Conservation (phyloP, 305 asterid species). For the Plantago lanceolata region DNA sequence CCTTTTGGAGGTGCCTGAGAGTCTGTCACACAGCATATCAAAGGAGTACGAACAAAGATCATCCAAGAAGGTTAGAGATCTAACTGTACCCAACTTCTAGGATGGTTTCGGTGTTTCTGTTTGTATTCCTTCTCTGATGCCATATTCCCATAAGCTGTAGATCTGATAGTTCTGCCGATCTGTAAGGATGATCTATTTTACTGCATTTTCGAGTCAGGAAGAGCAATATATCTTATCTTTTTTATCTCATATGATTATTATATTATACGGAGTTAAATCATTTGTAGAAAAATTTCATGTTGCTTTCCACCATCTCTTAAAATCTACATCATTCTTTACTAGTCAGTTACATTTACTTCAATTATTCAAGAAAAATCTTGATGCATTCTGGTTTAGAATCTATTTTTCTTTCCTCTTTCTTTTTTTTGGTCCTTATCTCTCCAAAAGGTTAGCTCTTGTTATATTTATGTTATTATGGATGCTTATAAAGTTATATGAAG, state of each 20-base stretch:
- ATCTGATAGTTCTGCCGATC: background rate
- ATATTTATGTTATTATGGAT: background rate
- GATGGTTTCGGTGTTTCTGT: constrained; percentile 6
- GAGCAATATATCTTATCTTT: background rate
- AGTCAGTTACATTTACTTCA: background rate
- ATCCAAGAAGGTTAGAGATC: constrained; percentile 70
- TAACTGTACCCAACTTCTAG: constrained; percentile 9
- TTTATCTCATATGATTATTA: background rate
- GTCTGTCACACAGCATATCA: constrained; percentile 59
- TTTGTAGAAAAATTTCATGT: background rate
- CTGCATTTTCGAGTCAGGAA: background rate
- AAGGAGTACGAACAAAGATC: constrained; percentile 79
- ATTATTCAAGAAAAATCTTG: background rate
- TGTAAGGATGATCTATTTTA: background rate
- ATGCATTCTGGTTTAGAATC: background rate
- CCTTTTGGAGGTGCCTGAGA: constrained; percentile 93
- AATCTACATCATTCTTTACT: background rate
- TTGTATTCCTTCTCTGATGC: constrained; percentile 14
- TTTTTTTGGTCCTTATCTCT: background rate
- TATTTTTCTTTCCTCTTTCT: no score
- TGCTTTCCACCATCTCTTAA: background rate
- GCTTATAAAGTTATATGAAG: background rate
- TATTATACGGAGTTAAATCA: background rate
- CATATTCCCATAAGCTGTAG: background rate
- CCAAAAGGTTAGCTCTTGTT: background rate